Base-by-base conservation (phyloP, 2,329 filamentous ascomycete species). In the Sodiomyces alkalinus region DNA sequence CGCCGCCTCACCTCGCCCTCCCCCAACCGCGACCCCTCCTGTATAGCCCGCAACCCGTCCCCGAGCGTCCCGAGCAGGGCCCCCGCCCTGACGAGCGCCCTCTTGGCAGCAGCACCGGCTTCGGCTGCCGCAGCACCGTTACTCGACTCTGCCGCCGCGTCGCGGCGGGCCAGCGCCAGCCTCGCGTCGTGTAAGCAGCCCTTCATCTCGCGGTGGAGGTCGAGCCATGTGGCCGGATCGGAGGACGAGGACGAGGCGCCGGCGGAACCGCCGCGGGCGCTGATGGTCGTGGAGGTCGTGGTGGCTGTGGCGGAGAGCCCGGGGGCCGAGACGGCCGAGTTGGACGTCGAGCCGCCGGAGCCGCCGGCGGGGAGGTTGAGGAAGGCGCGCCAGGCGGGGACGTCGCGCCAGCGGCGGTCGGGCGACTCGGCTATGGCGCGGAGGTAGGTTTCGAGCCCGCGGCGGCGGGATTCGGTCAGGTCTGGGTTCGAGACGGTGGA, bases 351-450 rank as follows among this genome's bases (percentile, higher is more conserved):
- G 35, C 42, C 47, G 5, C 48, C 55, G 36, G n/a, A n/a, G 17
- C 45, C 32, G 5, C 48, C 55, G 36, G 54, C 58, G 2, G 76
- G 77, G 6, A 90, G 61, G 41, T 76, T 78, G 17, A 90, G 53
- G 42, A 90, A 92, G 1, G 64, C 53, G 22, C 79, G 64, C 74
- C 81, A 92, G 3, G 68, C 69, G 11, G 65, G 64, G 1, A 74
- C 78, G 39, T 80, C 73, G 13, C 80, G 65, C 81, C 81, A 90
- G 41, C 78, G 59, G 11, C 71, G 62, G 48, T 90, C 80, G n/a
- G 76, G 72, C 4, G 69, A 64, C 34, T 73, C 73, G 27, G 81
- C 75, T 34, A 90, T 79, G 21, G 68, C 67, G 28, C 69, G 68
- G 3, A 90, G 60, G 51, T 87, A 90, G 24, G 57, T 52, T 47